phyloP scores from a whole-genome alignment of 345 rosid genomes.

The Moricandia moricandioides region DNA sequence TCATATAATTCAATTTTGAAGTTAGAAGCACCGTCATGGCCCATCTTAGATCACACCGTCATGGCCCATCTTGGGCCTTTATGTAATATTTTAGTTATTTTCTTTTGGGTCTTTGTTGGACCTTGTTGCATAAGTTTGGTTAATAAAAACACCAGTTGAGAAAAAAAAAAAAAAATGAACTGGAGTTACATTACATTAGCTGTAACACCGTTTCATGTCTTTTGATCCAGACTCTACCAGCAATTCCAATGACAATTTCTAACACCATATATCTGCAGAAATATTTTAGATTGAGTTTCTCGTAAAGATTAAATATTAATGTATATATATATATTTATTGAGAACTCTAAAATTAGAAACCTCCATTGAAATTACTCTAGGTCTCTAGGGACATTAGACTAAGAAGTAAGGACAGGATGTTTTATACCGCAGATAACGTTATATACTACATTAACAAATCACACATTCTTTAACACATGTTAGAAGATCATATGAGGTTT shows the following conservation, averaged over 20 bases:
- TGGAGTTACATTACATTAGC: not conserved
- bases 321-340: too few relatives aligned
- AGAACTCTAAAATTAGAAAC: too few relatives aligned
- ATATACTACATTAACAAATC: not conserved
- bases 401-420: not conserved
- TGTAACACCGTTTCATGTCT: not conserved
- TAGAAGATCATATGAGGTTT: not conserved
- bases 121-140: too few relatives aligned
- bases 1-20: not conserved
- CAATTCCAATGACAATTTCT: too few relatives aligned
- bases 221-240: not conserved
- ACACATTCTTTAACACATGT: not conserved
- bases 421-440: not conserved
- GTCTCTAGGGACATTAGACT: not conserved
- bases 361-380: too few relatives aligned
- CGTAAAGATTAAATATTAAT: too few relatives aligned
- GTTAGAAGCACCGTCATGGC: not conserved
- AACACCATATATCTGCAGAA: too few relatives aligned
- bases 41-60: not conserved
- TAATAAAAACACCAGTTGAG: too few relatives aligned
- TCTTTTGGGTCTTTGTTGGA: too few relatives aligned
- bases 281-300: too few relatives aligned
- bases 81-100: too few relatives aligned
- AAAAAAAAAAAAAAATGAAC: not conserved
- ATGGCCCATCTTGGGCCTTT: too few relatives aligned